A percentile compares a stretch with the other conserved stretches of the same genome.
phyloP scores from a whole-genome alignment of 2,329 filamentous ascomycete species.

The Chrysosporium queenslandicum region DNA sequence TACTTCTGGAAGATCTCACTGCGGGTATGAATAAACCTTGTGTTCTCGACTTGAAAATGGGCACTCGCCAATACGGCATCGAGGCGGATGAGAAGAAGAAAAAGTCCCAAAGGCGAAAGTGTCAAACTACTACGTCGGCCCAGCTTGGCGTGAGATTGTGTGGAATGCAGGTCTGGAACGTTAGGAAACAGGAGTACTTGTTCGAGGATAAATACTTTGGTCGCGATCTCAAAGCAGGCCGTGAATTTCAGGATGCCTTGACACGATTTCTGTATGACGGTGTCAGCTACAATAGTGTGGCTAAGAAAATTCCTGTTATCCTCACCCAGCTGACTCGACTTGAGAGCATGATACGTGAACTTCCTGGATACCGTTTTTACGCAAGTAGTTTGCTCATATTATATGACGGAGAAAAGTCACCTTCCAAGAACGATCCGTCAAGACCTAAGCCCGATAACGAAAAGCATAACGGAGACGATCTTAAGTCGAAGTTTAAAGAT shows the following conservation, averaged over 20 bases:
- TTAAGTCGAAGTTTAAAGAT: constrained; percentile 24
- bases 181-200: constrained; percentile 68
- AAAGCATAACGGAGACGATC: constrained; percentile 20
- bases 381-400: constrained; percentile 90
- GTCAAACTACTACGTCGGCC: constrained; percentile 79
- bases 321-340: constrained; percentile 73
- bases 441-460: constrained; percentile 19
- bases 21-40: constrained; percentile 94
- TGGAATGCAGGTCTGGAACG: constrained; percentile 93
- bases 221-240: constrained; percentile 72
- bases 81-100: constrained; percentile 89
- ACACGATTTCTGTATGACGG: constrained; percentile 88
- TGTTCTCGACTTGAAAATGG: constrained; percentile 98
- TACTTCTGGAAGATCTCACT: constrained; percentile 87
- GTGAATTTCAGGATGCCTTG: constrained; percentile 79
- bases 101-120: constrained; percentile 85
- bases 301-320: constrained; percentile 78
- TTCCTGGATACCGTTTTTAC: constrained; percentile 87
- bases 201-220: constrained; percentile 99
- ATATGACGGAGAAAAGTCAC: constrained; percentile 65
- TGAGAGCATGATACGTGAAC: constrained; percentile 67
- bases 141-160: constrained; percentile 89
- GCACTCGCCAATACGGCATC: constrained; percentile 89
- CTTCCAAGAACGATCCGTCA: constrained; percentile 18
- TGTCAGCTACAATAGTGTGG: constrained; percentile 65